Evolutionary conservation across 2,329 filamentous ascomycete genomes (phyloP).

Genomic region (Ramularia collo-cygni): DNA sequence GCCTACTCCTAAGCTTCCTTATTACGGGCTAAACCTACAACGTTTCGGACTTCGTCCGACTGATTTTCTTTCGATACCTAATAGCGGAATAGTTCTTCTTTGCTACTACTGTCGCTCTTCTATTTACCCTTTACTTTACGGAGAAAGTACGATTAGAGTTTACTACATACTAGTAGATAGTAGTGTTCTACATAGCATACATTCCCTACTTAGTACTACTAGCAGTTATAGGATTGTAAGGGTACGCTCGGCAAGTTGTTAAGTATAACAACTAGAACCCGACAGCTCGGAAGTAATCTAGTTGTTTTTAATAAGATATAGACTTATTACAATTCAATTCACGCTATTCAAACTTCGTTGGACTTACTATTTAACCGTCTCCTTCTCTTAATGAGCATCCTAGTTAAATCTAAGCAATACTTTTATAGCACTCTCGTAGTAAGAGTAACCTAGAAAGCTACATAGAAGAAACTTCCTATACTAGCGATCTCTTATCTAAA

Average conservation of each 20-base stretch:
- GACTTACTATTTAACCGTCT: too few species aligned
- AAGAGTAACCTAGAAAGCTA: too few species aligned
- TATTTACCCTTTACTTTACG: conserved; percentile 43
- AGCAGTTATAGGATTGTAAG: conserved; percentile 42
- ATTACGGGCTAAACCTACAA: conserved; percentile 39
- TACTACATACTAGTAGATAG: conserved; percentile 35
- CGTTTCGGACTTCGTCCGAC: conserved; percentile 31
- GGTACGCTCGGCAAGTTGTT: conserved; percentile 41
- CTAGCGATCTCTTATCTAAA: too few species aligned
- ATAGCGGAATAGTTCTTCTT: conserved; percentile 41
- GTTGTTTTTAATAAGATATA: too few species aligned
- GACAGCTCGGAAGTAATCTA: conserved; percentile 30
- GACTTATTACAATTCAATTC: too few species aligned
- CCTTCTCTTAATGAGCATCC: too few species aligned
- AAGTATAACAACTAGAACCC: conserved; percentile 44
- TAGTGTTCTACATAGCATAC: conserved; percentile 39
- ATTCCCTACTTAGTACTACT: conserved; percentile 40
- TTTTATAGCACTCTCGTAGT: too few species aligned
- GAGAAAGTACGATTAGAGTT: conserved; percentile 42
- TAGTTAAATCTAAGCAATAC: too few species aligned
- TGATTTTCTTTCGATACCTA: conserved; percentile 45
- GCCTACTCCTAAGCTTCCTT: conserved; percentile 40
- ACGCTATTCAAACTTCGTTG: too few species aligned
- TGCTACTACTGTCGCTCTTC: conserved; percentile 34
- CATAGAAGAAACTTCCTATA: too few species aligned